Evolutionary conservation across 2,329 filamentous ascomycete species (phyloP), one percentile per base, ranked within the genome.

Genomic region (Epichloe gansuensis): DNA sequence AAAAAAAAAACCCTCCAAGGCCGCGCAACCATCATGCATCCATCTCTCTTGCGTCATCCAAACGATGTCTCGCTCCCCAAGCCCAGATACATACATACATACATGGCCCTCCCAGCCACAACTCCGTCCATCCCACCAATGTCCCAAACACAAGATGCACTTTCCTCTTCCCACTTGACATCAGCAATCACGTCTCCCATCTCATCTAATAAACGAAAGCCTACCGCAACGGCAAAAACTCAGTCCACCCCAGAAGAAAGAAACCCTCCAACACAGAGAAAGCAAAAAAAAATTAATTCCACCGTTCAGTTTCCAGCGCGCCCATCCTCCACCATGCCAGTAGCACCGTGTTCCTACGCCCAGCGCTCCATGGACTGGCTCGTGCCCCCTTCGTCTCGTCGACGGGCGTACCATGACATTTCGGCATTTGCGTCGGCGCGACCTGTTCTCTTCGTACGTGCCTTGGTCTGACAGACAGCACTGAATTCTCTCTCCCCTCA

Each of bases 371-470:
- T 76, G 50, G 68, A 79, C 60, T 70, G 72, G 56, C 60, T 75
- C 59, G 71, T 88, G 43, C 76, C 80, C 44, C 82, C 84, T 0
- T 70, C 78, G 38, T 76, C 77, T 54, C 76, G 85, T 48, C 74
- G 80, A 56, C 71, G 74, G 52, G 72, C 78, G 42, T 74, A 81
- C 58, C 70, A 76, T 15, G 72, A 70, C 44, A 66, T 78, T 31
- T 70, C 73, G 38, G 63, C 69, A 5, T 84, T 87, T 60, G 80
- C 82, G 15, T 66, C 74, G 5, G 70, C 75, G 47, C 82, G 84
- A 52, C 88, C 88, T 2, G 70, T 88, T 55, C 70, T 89, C 43
- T 81, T 85, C 51, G 85, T 88, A 72, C 23, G 82, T 65, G 6
- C 12, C 12, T 11, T 44, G 34, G 34, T 35, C 34, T 21, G 17